phyloP scores from a whole-genome alignment of 2,329 filamentous ascomycete genomes.

The Exophiala spinifera region DNA sequence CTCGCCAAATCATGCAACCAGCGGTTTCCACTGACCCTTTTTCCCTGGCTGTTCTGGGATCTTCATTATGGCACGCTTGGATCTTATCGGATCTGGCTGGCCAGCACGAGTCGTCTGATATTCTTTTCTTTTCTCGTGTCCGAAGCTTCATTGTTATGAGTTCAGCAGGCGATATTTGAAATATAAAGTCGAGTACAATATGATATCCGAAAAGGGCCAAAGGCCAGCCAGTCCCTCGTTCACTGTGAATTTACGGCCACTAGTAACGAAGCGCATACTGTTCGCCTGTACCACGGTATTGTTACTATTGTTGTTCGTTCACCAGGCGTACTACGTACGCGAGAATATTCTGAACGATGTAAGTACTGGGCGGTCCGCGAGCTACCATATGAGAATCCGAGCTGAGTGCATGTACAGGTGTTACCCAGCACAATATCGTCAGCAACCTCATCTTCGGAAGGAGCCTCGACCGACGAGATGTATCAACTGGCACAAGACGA shows the following conservation, averaged over 20 bases:
- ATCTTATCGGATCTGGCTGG: neutral
- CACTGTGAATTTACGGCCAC: neutral
- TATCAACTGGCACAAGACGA: neutral
- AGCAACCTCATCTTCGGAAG: neutral
- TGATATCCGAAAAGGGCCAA: neutral
- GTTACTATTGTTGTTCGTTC: conserved; percentile 3
- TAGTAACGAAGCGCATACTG: conserved; percentile 1
- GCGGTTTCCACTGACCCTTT: neutral
- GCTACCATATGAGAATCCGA: neutral
- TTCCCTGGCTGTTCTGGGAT: neutral
- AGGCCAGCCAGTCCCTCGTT: neutral
- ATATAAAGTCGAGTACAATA: neutral
- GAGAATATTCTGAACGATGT: neutral
- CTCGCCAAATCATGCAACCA: neutral
- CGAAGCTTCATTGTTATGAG: neutral
- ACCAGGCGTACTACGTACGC: conserved; percentile 4
- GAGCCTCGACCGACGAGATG: neutral
- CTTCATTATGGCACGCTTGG: neutral
- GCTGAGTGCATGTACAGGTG: neutral
- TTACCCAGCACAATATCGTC: neutral
- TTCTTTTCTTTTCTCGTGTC: neutral
- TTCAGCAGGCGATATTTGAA: neutral
- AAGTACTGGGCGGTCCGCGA: neutral
- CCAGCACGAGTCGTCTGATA: neutral
- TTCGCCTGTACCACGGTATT: neutral